Conservation (phyloP, 2,329 filamentous ascomycete species). For the Hysterium pulicare region DNA sequence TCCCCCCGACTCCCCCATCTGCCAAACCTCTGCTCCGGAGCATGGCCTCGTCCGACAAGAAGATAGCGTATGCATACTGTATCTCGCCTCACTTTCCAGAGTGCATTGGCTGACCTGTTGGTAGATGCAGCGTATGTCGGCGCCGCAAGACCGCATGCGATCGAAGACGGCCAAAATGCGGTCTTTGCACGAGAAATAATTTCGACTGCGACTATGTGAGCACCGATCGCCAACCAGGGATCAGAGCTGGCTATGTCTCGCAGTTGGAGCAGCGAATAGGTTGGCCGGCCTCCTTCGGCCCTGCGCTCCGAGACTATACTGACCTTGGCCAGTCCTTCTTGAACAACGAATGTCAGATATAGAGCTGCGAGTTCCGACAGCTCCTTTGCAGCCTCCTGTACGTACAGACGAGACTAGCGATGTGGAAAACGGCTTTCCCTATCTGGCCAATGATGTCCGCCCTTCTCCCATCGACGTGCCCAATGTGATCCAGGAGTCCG, state of each 20-base stretch:
- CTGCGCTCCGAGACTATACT: conserved; percentile 9
- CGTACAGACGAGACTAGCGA: too few relatives aligned
- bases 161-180: conserved; percentile 19
- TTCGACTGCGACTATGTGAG: conserved; percentile 22
- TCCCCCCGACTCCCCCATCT: too few relatives aligned
- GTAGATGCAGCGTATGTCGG: conserved; percentile 23
- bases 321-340: neutral
- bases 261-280: conserved; percentile 35
- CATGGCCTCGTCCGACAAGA: neutral
- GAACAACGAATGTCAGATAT: neutral
- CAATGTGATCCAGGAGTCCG: too few relatives aligned
- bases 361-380: neutral
- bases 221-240: conserved; percentile 14
- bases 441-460: too few relatives aligned
- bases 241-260: conserved; percentile 47
- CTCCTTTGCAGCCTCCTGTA: neutral
- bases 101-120: too few relatives aligned
- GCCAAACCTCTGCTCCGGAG: too few relatives aligned
- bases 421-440: too few relatives aligned
- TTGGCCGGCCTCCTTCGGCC: conserved; percentile 10
- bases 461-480: too few relatives aligned
- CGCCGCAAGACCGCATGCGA: conserved; percentile 24
- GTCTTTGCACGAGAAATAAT: conserved; percentile 15
- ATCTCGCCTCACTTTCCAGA: neutral
- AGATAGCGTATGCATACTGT: neutral